Evolutionary conservation across 75 land plant genomes (phyloP).

Genomic region (Sequoiadendron giganteum): DNA sequence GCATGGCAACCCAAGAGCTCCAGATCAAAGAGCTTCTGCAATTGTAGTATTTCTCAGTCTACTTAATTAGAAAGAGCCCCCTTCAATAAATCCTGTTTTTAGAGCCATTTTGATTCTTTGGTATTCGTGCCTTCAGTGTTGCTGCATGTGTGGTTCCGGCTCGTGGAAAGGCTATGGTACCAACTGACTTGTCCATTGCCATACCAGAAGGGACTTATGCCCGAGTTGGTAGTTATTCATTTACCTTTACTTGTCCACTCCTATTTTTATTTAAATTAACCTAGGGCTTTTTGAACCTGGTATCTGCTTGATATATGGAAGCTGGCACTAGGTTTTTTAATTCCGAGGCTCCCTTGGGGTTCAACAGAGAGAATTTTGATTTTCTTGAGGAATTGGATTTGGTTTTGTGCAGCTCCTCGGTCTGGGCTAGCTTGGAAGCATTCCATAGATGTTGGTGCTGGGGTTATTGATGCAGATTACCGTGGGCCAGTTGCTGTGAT

Average conservation of each 20-base stretch:
- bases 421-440: constrained; percentile 95
- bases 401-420: constrained; percentile 60
- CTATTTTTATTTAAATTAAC: no score
- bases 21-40: no score
- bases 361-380: neutral
- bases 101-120: neutral
- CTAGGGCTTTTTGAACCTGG: neutral
- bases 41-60: no score
- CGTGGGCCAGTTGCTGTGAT: constrained; percentile 88
- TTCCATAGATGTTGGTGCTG: constrained; percentile 92
- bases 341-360: neutral
- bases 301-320: neutral
- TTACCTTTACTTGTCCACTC: neutral
- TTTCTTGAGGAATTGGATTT: neutral
- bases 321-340: neutral
- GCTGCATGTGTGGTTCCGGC: constrained; percentile 65
- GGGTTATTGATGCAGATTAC: constrained; percentile 95
- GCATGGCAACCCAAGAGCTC: no score
- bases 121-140: constrained; percentile 45
- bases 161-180: constrained; percentile 81
- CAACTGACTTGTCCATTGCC: constrained; percentile 88
- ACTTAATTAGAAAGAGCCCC: no score
- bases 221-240: constrained; percentile 55
- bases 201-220: constrained; percentile 92
- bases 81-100: no score